Percentiles rank a stretch among this genome's conserved stretches.
Evolutionary conservation across 176 grass and related monocot genomes (phyloP).

Genomic region (Triticum urartu): DNA sequence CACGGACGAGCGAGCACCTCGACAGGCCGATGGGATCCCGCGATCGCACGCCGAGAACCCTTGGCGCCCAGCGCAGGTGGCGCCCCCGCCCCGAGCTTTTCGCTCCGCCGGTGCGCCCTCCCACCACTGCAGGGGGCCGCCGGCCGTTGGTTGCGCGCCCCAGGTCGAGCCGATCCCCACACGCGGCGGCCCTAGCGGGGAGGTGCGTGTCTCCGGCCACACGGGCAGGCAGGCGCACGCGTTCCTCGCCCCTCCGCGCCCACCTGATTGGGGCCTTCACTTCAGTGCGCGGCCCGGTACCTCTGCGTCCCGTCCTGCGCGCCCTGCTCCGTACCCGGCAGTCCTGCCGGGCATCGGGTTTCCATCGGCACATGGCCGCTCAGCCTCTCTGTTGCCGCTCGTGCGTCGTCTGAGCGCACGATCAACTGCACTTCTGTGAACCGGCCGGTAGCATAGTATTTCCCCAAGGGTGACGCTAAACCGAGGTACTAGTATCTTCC

Average conservation of each 20-base stretch:
- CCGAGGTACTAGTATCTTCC: too few species aligned
- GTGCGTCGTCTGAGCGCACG: not conserved
- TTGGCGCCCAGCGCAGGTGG: not conserved
- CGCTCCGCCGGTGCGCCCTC: not conserved
- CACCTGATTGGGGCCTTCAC: not conserved
- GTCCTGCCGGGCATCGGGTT: not conserved
- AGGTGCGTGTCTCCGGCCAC: not conserved
- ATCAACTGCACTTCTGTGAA: not conserved
- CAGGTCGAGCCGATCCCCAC: not conserved
- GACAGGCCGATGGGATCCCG: not conserved
- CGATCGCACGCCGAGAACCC: not conserved
- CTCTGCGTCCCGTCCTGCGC: not conserved
- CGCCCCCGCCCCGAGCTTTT: too few species aligned
- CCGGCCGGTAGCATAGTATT: too few species aligned
- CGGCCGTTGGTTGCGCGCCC: not conserved
- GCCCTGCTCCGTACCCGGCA: not conserved
- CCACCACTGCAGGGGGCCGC: not conserved
- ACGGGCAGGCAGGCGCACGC: constrained; percentile 4
- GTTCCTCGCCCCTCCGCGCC: not conserved
- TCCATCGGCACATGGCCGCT: not conserved
- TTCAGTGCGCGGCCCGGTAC: not conserved
- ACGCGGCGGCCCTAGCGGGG: not conserved
- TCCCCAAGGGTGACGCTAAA: too few species aligned
- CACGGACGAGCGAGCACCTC: not conserved
- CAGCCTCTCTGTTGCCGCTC: not conserved